Evolutionary conservation across 2,329 filamentous ascomycete species (phyloP).

Genomic region (Fusarium proliferatum): DNA sequence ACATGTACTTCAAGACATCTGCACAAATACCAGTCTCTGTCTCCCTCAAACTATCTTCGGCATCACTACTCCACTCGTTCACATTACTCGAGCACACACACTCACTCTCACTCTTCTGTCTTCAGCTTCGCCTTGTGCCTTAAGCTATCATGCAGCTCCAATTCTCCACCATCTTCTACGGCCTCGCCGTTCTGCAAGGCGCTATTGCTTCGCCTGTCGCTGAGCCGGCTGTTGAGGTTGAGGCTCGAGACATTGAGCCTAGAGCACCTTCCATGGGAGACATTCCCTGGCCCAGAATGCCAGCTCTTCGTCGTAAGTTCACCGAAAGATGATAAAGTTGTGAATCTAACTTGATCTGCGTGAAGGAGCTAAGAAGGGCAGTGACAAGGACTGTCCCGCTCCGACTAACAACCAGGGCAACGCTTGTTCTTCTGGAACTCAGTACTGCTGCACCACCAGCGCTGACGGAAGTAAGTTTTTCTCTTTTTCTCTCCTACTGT

Average conservation of each 20-base stretch:
- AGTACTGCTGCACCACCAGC: not conserved
- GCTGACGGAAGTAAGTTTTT: conserved; percentile 24
- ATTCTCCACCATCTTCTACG: not conserved
- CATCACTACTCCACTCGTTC: not conserved
- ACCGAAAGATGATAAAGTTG: rapidly evolving
- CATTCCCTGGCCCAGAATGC: not conserved
- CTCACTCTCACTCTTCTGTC: not conserved
- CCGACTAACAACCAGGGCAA: not conserved
- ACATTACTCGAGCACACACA: not conserved
- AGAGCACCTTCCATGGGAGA: not conserved
- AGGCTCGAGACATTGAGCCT: not conserved
- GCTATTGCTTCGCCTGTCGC: not conserved
- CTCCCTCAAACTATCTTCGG: not conserved
- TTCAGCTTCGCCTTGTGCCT: not conserved
- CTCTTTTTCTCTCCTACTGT: not conserved
- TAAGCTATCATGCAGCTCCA: not conserved
- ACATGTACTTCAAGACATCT: not conserved
- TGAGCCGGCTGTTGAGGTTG: not conserved
- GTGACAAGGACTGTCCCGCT: not conserved
- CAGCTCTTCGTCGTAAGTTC: not conserved
- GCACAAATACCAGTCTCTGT: not conserved
- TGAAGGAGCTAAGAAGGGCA: not conserved
- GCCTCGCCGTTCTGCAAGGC: not conserved
- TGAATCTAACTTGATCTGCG: not conserved
- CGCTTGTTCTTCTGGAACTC: not conserved